A percentile compares a stretch with the other conserved stretches of the same genome.
Evolutionary conservation across 495 filamentous ascomycete species (phyloP).

Genomic region (Rusavskia elegans): DNA sequence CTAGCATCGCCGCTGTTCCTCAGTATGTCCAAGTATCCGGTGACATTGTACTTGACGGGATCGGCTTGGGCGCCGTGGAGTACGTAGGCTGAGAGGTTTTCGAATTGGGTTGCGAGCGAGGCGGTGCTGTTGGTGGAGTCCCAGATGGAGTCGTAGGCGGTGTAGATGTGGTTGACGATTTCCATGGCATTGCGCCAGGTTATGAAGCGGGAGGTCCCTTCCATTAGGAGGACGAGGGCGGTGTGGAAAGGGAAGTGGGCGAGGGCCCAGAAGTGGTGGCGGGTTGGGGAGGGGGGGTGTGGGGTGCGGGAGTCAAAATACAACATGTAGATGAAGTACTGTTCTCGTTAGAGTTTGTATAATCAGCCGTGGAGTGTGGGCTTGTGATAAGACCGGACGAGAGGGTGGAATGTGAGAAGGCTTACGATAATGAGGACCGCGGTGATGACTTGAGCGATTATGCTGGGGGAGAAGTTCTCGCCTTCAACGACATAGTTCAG

Average conservation of each 20-base stretch:
- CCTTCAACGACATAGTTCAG: slow-evolving; percentile 38
- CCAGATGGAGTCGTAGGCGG: slow-evolving; percentile 11
- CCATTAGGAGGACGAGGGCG: slow-evolving; percentile 44
- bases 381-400: too few relatives aligned
- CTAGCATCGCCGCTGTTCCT: background rate
- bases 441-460: slow-evolving; percentile 21
- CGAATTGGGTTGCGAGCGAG: background rate
- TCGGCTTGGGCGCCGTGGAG: background rate
- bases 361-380: too few relatives aligned
- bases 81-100: background rate
- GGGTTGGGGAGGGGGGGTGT: slow-evolving; percentile 25
- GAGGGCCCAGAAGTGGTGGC: slow-evolving; percentile 47
- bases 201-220: slow-evolving; percentile 32
- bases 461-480: slow-evolving; percentile 30
- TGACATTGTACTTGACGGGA: background rate
- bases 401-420: background rate
- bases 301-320: slow-evolving; percentile 39
- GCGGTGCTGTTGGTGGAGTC: slow-evolving; percentile 13
- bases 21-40: background rate
- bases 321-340: slow-evolving; percentile 55
- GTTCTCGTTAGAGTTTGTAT: background rate
- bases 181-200: slow-evolving; percentile 19
- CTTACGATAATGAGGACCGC: slow-evolving; percentile 21
- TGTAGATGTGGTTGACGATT: slow-evolving; percentile 11
- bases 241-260: slow-evolving; percentile 59